Evolutionary conservation across 768 basidiomycete species (phyloP).

Genomic region (Tylopilus subfusipes): DNA sequence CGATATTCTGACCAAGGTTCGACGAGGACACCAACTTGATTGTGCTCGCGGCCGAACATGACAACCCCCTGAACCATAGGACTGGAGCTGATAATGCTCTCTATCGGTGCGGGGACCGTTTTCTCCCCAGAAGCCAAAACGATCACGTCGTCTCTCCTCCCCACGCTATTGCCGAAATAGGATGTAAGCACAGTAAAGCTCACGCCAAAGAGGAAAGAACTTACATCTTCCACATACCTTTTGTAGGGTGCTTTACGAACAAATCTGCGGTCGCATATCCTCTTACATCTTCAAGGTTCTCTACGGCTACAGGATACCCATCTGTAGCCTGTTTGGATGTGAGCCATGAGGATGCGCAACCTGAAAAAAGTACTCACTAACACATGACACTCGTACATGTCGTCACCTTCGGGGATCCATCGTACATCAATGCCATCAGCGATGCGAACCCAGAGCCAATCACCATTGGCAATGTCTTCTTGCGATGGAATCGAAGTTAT

Average conservation of each 20-base stretch:
- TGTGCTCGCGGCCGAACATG: slow-evolving; percentile 31
- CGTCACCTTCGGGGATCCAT: slow-evolving; percentile 31
- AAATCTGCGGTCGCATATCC: slow-evolving; percentile 41
- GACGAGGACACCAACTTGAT: slow-evolving; percentile 29
- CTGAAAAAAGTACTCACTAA: slow-evolving; percentile 20
- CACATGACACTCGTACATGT: slow-evolving; percentile 35
- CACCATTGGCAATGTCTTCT: slow-evolving; percentile 9
- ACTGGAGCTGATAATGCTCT: slow-evolving; percentile 9
- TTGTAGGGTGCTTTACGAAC: slow-evolving; percentile 42
- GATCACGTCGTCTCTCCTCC: slow-evolving; percentile 35
- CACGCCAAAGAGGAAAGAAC: background rate
- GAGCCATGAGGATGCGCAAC: background rate
- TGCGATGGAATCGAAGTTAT: background rate
- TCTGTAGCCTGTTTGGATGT: background rate
- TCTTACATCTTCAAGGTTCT: slow-evolving; percentile 36
- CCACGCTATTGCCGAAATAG: slow-evolving; percentile 27
- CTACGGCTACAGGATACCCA: background rate
- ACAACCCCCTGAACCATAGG: slow-evolving; percentile 21
- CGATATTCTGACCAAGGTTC: slow-evolving; percentile 20
- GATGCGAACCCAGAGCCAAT: slow-evolving; percentile 17
- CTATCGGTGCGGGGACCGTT: slow-evolving; percentile 33
- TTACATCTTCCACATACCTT: slow-evolving; percentile 21
- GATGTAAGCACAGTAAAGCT: background rate
- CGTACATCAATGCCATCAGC: slow-evolving; percentile 14
- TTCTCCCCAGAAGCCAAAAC: slow-evolving; percentile 32